Percentiles rank a stretch among this genome's conserved stretches.
phyloP scores from a whole-genome alignment of 495 filamentous ascomycete species.

The Xylaria sp. region DNA sequence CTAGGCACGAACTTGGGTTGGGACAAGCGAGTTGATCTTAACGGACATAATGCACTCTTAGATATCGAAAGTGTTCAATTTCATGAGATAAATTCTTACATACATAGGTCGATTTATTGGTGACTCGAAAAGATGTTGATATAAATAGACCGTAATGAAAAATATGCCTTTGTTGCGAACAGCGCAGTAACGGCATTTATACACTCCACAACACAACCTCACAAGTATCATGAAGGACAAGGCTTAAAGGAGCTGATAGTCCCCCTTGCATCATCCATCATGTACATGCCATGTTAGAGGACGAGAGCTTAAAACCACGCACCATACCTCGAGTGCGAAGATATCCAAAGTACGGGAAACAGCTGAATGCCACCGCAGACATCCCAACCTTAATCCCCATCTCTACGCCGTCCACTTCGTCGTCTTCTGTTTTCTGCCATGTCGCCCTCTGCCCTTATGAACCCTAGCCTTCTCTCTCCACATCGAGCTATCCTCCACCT shows the following conservation, averaged over 20 bases:
- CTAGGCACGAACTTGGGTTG: not conserved
- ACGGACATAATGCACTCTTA: not conserved
- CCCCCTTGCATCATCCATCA: not conserved
- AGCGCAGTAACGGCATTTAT: not conserved
- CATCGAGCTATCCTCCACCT: slow-evolving; percentile 26
- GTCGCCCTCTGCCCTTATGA: not conserved
- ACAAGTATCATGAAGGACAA: not conserved
- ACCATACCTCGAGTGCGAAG: not conserved
- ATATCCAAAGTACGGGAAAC: not conserved
- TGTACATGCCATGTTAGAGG: not conserved
- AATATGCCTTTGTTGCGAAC: too few species aligned
- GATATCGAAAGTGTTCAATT: too few species aligned
- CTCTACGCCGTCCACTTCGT: not conserved
- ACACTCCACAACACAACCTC: not conserved
- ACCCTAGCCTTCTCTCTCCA: slow-evolving; percentile 13
- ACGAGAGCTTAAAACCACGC: not conserved
- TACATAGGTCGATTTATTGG: not conserved
- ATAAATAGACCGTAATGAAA: not conserved
- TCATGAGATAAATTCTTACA: not conserved
- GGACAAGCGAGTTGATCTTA: not conserved
- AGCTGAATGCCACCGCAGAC: not conserved
- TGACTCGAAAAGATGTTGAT: not conserved
- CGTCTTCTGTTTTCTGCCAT: not conserved
- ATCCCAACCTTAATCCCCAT: not conserved
- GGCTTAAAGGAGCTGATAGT: not conserved